Evolutionary conservation across 805 yeast genomes (phyloP), one percentile per base, ranked within the genome.

Genomic region (Cyberlindnera euphorbiae): DNA sequence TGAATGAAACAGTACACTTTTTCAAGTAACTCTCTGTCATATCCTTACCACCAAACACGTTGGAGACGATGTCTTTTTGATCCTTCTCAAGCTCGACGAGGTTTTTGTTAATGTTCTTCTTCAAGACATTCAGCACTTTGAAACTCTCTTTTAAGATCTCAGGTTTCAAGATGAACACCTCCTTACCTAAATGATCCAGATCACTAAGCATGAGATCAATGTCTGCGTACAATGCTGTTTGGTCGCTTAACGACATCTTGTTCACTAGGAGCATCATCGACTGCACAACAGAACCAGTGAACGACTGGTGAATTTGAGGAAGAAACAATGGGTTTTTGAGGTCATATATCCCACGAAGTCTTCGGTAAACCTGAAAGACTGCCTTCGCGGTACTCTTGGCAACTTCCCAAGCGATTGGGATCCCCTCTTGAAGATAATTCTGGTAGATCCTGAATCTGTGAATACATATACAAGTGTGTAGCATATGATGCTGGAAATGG

Each of bases 211-310:
- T 42, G 27, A 49, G 36, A 10, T 50, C 56, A 35, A 55, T 49
- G 31, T 55, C 59, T n/a, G 36, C 38, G 33, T 49, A 47, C 22
- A 54, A 19, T 1, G 49, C 44, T 23, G 45, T 40, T 28, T 46
- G 45, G 16, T 53, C 57, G 26, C 28, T 33, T 11, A 35, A 12
- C 2, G 52, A 34, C 27, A 50, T 33, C n/a, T 45, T 42, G 28
- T 47, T 46, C 21, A 58, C 38, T 28, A 58, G 29, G 4, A 60
- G 28, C 42, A 60, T 41, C 52, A 59, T 53, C 3, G 60, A 52
- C 36, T 58, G 64, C 10, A 58, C 49, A 18, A 59, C 52, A 3
- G 60, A 47, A 3, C 62, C 60, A 8, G 62, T 52, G 41, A 58
- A 60, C 0, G 56, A 25, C 33, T 60, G 64, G 33, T 59, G 59